phyloP scores from a whole-genome alignment of 345 rosid genomes.

The Lumnitzera littorea region DNA sequence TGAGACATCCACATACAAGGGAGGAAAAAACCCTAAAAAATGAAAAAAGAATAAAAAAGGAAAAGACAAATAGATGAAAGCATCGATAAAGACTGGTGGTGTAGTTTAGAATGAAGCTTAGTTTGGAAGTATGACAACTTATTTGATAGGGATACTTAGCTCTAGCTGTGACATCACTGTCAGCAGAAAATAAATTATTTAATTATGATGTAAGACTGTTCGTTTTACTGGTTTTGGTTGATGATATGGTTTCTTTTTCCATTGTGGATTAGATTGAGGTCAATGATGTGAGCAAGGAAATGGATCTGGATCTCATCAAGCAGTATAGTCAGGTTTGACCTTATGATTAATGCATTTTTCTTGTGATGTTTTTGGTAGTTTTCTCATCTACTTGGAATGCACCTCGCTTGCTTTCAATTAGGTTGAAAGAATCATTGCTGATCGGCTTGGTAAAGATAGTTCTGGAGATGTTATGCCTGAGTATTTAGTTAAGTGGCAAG shows the following conservation, averaged over 20 bases:
- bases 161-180: too few species aligned
- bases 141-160: too few species aligned
- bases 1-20: too few species aligned
- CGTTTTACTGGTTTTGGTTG: too few species aligned
- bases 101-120: too few species aligned
- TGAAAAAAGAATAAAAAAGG: too few species aligned
- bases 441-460: constrained; percentile 71
- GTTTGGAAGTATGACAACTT: too few species aligned
- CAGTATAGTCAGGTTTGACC: constrained; percentile 84
- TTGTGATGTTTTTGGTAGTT: constrained; percentile 8
- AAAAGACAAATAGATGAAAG: too few species aligned
- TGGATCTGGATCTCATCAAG: constrained; percentile 97
- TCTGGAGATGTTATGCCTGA: constrained; percentile 72
- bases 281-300: constrained; percentile 97
- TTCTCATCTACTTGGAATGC: constrained; percentile 7
- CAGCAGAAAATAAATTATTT: too few species aligned
- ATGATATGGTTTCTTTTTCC: neutral
- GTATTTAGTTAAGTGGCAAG: constrained; percentile 98
- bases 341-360: neutral
- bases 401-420: constrained; percentile 24
- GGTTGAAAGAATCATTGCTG: constrained; percentile 92
- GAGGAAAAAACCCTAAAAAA: too few species aligned
- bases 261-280: constrained; percentile 72
- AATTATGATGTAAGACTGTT: too few species aligned
- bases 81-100: too few species aligned